Percentiles rank a stretch among this genome's conserved stretches.
Evolutionary conservation across 306 rosid species (phyloP).

Genomic region (Fragaria vesca): DNA sequence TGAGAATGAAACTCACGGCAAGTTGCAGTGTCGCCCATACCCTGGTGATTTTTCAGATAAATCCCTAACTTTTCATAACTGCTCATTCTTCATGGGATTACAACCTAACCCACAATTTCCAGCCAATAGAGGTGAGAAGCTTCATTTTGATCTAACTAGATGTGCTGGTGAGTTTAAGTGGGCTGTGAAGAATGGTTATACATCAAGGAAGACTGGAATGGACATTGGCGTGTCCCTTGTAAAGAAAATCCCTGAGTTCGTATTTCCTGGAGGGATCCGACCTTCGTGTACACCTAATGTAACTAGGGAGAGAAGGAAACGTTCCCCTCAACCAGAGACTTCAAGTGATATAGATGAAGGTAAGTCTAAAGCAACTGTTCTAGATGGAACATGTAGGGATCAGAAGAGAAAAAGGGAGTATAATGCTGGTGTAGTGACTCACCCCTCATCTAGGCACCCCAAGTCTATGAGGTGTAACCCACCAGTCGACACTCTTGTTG

Average conservation of each 20-base stretch:
- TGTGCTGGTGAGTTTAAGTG: slow-evolving; percentile 71
- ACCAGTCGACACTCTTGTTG: slow-evolving; percentile 13
- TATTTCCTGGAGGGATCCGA: slow-evolving; percentile 75
- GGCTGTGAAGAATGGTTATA: slow-evolving; percentile 56
- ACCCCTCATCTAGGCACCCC: slow-evolving; percentile 24
- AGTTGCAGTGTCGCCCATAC: slow-evolving; percentile 89
- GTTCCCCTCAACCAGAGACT: slow-evolving; percentile 48
- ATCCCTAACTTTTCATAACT: slow-evolving; percentile 49
- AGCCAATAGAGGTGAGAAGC: slow-evolving; percentile 45
- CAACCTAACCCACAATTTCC: slow-evolving; percentile 76
- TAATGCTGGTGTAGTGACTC: slow-evolving; percentile 45
- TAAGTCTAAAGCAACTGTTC: slow-evolving; percentile 36
- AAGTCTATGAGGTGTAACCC: slow-evolving; percentile 35
- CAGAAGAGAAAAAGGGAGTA: slow-evolving; percentile 56
- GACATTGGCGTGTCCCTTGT: slow-evolving; percentile 68
- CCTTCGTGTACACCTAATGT: slow-evolving; percentile 48
- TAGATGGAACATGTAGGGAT: slow-evolving; percentile 39
- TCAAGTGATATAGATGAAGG: slow-evolving; percentile 39
- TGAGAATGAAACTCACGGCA: slow-evolving; percentile 64
- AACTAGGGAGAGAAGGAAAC: slow-evolving; percentile 51
- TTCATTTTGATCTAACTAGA: slow-evolving; percentile 46
- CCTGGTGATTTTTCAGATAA: slow-evolving; percentile 84
- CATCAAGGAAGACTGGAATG: slow-evolving; percentile 76
- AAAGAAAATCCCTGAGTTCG: slow-evolving; percentile 62
- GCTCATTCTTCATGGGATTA: slow-evolving; percentile 89